A percentile compares a stretch with the other conserved stretches of the same genome.
Evolutionary conservation across 2,329 filamentous ascomycete genomes (phyloP).

Genomic region (Alternaria sp.): DNA sequence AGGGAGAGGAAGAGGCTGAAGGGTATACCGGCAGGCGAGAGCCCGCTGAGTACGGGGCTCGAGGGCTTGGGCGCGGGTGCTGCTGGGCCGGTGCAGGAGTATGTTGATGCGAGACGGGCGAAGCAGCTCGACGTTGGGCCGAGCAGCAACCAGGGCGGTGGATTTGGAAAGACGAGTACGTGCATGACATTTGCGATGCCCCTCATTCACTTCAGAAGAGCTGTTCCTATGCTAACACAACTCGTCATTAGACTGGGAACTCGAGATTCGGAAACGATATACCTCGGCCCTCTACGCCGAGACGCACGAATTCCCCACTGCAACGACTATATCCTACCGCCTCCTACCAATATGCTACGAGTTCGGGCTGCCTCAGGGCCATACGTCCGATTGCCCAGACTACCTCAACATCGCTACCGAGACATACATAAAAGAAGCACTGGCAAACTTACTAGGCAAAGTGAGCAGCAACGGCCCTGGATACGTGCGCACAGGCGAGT

Average conservation of each 20-base stretch:
- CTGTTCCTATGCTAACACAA: conserved; percentile 20
- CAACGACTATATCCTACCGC: conserved; percentile 62
- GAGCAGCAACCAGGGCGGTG: conserved; percentile 69
- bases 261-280: conserved; percentile 70
- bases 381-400: conserved; percentile 61
- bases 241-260: conserved; percentile 60
- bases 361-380: conserved; percentile 63
- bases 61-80: conserved; percentile 18
- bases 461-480: conserved; percentile 62
- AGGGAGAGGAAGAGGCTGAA: conserved; percentile 66
- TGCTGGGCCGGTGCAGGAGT: conserved; percentile 34
- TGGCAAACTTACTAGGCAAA: conserved; percentile 61
- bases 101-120: conserved; percentile 47
- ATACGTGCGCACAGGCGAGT: conserved; percentile 76
- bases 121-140: conserved; percentile 67
- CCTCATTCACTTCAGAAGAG: no score
- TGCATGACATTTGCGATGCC: conserved; percentile 11
- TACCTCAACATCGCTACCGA: conserved; percentile 67
- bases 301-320: conserved; percentile 67
- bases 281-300: conserved; percentile 66
- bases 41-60: conserved; percentile 3
- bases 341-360: conserved; percentile 72
- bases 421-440: conserved; percentile 67
- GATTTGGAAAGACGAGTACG: conserved; percentile 80
- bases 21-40: conserved; percentile 54